Evolutionary conservation across 2,329 filamentous ascomycete species (phyloP), one percentile per base, ranked within the genome.

Genomic region (Penicillium sp.): DNA sequence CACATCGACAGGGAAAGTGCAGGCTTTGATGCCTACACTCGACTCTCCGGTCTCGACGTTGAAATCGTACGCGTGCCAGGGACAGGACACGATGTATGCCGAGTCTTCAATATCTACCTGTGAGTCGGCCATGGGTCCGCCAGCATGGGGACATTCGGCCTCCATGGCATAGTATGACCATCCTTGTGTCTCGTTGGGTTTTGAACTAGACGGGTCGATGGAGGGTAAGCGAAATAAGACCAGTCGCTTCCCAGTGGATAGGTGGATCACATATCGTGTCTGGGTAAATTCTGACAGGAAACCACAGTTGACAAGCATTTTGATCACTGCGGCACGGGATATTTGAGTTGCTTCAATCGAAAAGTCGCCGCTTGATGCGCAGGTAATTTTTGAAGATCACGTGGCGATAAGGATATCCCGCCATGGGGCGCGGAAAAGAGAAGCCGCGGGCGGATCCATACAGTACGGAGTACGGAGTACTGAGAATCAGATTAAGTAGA

Each of bases 41-140:
- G 80, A 82, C 70, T 82, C 78, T 58, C 80, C 80, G 0, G 80
- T 82, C 69, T 82, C 79, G 60, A 82, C 79, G 59, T 82, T 82
- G 64, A 82, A 82, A 66, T 82, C 80, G 65, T 82, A 82, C 2
- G 80, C 80, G 68, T 82, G 80, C 80, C 80, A 82, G 15, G 80
- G 80, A 62, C 80, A 82, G 1, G 80, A 81, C 19, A 76, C 80
- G 26, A 82, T 70, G 63, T 82, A 82, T 1, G 79, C 79, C 0
- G 80, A 82, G 61, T 82, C 80, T 61, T 82, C 80, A 57, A 82
- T 82, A 58, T 82, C 80, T 26, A 82, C 75, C 8, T 77, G 74
- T 0, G 80, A 79, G 19, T 82, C 79, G 6, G 75, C 70, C 80
- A 82, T 81, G 0, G 80, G 80, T 0, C 80, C 80, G 9, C 80